Percentiles rank a stretch among this genome's conserved stretches.
Conservation (phyloP, 2,329 filamentous ascomycete species). For the Hymenoscyphus albidus region DNA sequence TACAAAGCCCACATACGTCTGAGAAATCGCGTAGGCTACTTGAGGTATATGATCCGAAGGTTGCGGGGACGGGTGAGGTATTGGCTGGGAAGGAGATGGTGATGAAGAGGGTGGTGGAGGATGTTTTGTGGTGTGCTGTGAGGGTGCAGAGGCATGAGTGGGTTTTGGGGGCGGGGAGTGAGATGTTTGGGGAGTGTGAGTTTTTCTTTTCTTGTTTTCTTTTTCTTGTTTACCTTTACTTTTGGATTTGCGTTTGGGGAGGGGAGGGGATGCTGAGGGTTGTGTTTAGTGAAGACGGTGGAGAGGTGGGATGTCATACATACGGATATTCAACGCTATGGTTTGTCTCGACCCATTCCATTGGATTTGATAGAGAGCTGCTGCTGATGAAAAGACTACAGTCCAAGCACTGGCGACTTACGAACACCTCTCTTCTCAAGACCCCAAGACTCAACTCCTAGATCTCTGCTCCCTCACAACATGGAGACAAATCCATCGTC, state of each 20-base stretch:
- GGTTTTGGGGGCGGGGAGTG: constrained; percentile 19
- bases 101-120: constrained; percentile 16
- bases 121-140: constrained; percentile 19
- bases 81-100: constrained; percentile 14
- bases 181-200: constrained; percentile 19
- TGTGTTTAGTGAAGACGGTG: constrained; percentile 10
- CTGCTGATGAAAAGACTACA: constrained; percentile 6
- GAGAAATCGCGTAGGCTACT: constrained; percentile 13
- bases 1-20: background rate
- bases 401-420: constrained; percentile 17
- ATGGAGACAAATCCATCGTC: constrained; percentile 9
- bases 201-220: background rate
- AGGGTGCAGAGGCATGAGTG: constrained; percentile 21
- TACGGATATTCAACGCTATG: constrained; percentile 20
- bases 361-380: too few species aligned
- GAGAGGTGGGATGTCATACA: constrained; percentile 20
- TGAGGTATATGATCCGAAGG: constrained; percentile 19
- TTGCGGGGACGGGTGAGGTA: background rate
- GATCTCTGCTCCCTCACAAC: constrained; percentile 2
- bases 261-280: background rate
- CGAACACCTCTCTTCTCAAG: constrained; percentile 14
- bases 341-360: too few species aligned
- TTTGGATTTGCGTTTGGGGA: too few species aligned
- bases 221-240: background rate
- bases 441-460: background rate